These are phyloP conservation scores for Pleoardoris graminearum DNA, from an alignment of 2,329 filamentous ascomycete genomes.

Conservation along the genomic window DNA sequence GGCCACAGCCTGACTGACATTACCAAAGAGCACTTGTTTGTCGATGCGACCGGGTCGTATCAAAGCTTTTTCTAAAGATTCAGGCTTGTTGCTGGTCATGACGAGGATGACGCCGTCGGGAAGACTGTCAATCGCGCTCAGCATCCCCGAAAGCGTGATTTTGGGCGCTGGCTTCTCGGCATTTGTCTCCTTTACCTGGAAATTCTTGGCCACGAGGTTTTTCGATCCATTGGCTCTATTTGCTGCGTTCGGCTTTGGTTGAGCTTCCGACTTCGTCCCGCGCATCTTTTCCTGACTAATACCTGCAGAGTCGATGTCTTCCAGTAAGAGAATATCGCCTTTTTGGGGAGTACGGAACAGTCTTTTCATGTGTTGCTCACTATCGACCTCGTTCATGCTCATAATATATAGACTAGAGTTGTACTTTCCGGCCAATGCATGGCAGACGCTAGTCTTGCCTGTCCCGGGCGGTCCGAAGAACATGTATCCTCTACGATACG, in stretches of 20 bases:
- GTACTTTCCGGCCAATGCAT: conserved; percentile 83
- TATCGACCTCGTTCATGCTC: conserved; percentile 77
- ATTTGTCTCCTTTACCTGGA: conserved; percentile 41
- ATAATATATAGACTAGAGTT: conserved; percentile 85
- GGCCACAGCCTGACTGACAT: conserved; percentile 17
- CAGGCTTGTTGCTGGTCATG: conserved; percentile 27
- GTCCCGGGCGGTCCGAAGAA: conserved; percentile 68
- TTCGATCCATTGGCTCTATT: no score
- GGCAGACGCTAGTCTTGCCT: conserved; percentile 89
- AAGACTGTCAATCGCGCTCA: conserved; percentile 61
- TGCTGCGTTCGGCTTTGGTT: no score
- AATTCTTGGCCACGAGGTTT: no score
- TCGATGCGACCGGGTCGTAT: conserved; percentile 66
- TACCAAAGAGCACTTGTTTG: conserved; percentile 35
- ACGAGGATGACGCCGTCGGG: conserved; percentile 21
- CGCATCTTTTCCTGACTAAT: conserved; percentile 74
- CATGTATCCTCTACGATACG: not conserved
- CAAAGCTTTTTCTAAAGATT: conserved; percentile 54
- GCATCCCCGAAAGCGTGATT: conserved; percentile 87
- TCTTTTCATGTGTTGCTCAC: conserved; percentile 78
- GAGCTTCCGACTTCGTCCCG: conserved; percentile 17
- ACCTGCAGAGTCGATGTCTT: conserved; percentile 88
- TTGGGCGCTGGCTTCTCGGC: conserved; percentile 73
- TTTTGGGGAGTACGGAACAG: conserved; percentile 78
- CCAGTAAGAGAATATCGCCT: conserved; percentile 75